Base-by-base conservation (phyloP, 768 basidiomycete species). In the Stropharia rugosoannulata region DNA sequence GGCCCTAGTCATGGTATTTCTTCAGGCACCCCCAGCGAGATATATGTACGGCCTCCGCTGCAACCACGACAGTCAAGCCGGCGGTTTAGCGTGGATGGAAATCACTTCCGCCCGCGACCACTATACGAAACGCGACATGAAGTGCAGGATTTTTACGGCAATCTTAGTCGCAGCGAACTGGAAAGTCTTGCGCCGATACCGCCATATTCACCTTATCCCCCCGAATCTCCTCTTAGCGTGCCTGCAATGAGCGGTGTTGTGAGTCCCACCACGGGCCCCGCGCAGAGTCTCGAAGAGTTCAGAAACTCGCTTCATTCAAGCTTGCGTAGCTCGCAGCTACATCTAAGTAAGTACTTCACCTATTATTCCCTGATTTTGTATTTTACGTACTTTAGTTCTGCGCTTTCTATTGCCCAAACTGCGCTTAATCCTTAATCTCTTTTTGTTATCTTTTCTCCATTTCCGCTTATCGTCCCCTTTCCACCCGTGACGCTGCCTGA, bases 281-380 rank as follows among this genome's bases (percentile, higher is more conserved):
- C 71, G 2, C 73, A 73, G 50, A 71, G 66, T 6, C 63, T 76
- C 6, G 76, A 77, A 55, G 77, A 75, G 50, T 71, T 75, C 49
- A 61, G 74, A 49, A 70, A 73, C 49, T 67, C 71, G 1, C 58
- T 76, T 9, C 62, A 72, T 35, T 61, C 68, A 42, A 72, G 62
- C 39, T 49, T 74, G 55, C 62, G 56, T 13, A 51, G 51, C 41
- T 32, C 46, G 10, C 47, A 54, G 43, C 25, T 55, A 9, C 44
- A 51, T 22, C 46, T 15, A 13, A 49, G 58, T 62, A 42, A 54
- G 54, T 48, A 18, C 12, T 16, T 15, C 22, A 12, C 15, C 2
- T 25, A 18, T 37, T 35, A 18, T 36, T 54, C 27, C 43, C 43
- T 16, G 22, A 5, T 15, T 25, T 45, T 45, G 11, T 22, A 22